Conservation (phyloP, 1,284 basidiomycete species). For the Vanrija pseudolonga region DNA sequence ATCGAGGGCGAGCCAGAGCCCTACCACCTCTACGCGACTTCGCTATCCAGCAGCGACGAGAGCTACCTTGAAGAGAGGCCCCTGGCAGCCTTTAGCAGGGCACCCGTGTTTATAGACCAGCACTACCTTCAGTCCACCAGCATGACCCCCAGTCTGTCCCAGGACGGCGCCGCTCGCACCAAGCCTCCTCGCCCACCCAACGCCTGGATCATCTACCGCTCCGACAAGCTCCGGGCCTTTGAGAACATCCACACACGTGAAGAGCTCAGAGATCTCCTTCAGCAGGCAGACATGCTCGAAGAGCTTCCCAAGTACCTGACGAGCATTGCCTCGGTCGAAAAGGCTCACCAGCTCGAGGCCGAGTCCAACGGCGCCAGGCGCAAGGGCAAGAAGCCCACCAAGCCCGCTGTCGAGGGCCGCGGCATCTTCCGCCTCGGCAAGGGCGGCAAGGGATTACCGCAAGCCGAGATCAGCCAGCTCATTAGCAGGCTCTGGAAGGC, state of each 20-base stretch:
- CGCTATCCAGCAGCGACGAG: too few species aligned
- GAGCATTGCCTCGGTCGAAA: too few species aligned
- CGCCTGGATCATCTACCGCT: slow-evolving; percentile 88
- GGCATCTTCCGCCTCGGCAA: slow-evolving; percentile 22
- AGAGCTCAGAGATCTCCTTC: slow-evolving; percentile 9
- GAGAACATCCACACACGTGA: neutral
- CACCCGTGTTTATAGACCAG: too few species aligned
- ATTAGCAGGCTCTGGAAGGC: slow-evolving; percentile 68
- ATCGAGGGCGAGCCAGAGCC: neutral
- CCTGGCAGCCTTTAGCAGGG: too few species aligned
- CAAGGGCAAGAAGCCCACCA: slow-evolving; percentile 23
- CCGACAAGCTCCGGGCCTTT: slow-evolving; percentile 54
- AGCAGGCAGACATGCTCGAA: slow-evolving; percentile 10
- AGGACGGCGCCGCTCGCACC: neutral
- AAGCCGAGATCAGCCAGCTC: slow-evolving; percentile 67
- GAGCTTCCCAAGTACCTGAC: neutral
- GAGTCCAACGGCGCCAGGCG: slow-evolving; percentile 1
- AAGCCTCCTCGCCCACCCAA: slow-evolving; percentile 64
- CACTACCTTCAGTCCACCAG: too few species aligned
- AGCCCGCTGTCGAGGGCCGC: slow-evolving; percentile 25
- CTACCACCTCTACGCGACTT: too few species aligned
- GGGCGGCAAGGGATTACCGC: slow-evolving; percentile 54
- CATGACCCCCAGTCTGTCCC: too few species aligned
- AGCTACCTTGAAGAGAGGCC: too few species aligned
- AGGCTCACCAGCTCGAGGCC: neutral